Evolutionary conservation across 495 filamentous ascomycete species (phyloP).

Genomic region (Evansstolkia leycettana): DNA sequence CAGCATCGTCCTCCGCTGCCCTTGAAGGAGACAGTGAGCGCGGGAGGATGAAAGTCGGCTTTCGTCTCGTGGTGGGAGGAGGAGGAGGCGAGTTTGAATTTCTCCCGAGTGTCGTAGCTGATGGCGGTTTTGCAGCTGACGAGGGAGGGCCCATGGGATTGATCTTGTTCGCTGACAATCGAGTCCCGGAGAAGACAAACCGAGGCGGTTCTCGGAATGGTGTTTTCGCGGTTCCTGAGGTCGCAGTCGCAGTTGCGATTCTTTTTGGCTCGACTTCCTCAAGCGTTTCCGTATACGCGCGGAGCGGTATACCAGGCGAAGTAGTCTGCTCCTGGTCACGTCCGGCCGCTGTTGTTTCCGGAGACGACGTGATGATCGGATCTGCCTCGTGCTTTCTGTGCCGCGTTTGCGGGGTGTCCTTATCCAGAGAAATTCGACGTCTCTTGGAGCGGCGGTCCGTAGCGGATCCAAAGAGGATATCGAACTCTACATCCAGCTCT

Average conservation of each 20-base stretch:
- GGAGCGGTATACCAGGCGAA: too few species aligned
- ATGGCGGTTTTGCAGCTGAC: neutral
- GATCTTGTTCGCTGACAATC: slow-evolving; percentile 9
- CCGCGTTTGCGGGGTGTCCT: neutral
- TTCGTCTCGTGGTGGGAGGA: slow-evolving; percentile 15
- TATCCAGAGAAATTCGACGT: slow-evolving; percentile 9
- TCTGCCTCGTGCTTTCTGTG: neutral
- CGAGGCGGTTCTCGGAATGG: slow-evolving; percentile 17
- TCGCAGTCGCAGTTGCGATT: slow-evolving; percentile 3
- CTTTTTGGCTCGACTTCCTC: too few species aligned
- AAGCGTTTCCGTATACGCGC: too few species aligned
- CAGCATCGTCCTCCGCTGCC: slow-evolving; percentile 6
- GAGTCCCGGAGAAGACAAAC: slow-evolving; percentile 15
- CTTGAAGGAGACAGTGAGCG: slow-evolving; percentile 24
- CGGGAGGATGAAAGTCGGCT: slow-evolving; percentile 27
- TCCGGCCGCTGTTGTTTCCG: slow-evolving; percentile 6
- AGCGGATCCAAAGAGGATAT: slow-evolving; percentile 17
- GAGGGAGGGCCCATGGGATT: slow-evolving; percentile 2
- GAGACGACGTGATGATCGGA: slow-evolving; percentile 10
- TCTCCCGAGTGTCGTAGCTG: neutral
- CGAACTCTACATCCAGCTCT: slow-evolving; percentile 14
- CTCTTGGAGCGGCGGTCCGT: slow-evolving; percentile 19
- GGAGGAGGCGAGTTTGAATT: slow-evolving; percentile 7
- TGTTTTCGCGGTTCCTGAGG: slow-evolving; percentile 11
- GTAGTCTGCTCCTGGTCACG: too few species aligned